Percentiles rank a stretch among this genome's conserved stretches.
phyloP scores from a whole-genome alignment of 305 asterid genomes.

The Monarda citriodora region DNA sequence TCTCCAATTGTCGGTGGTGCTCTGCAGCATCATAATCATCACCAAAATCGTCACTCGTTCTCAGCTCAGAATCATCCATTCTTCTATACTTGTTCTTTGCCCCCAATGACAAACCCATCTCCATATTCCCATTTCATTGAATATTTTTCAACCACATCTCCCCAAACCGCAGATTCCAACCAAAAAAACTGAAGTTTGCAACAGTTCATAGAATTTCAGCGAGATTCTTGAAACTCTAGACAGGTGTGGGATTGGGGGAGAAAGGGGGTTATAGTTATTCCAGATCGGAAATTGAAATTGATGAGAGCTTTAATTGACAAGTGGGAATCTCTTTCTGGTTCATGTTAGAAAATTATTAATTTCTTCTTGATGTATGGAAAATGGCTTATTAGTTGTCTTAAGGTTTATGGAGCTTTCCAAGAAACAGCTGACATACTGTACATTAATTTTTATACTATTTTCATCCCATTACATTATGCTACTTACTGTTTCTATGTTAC shows the following conservation, averaged over 20 bases:
- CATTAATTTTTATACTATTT: too few relatives aligned
- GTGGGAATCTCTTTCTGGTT: conserved; percentile 19
- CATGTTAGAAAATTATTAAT: conserved; percentile 15
- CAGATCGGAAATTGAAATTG: conserved; percentile 35
- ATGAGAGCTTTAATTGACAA: conserved; percentile 15
- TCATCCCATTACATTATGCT: too few relatives aligned
- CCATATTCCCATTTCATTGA: conserved; percentile 59
- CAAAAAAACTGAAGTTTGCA: conserved; percentile 11
- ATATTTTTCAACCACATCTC: conserved; percentile 48
- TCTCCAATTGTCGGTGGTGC: conserved; percentile 54
- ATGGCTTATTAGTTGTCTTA: conserved; percentile 20
- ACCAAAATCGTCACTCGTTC: conserved; percentile 38
- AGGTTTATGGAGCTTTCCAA: conserved; percentile 28
- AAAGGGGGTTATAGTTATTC: not conserved
- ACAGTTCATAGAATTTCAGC: conserved; percentile 8
- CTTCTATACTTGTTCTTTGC: conserved; percentile 68
- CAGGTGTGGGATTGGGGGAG: conserved; percentile 5
- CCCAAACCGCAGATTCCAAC: conserved; percentile 18
- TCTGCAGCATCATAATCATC: conserved; percentile 47
- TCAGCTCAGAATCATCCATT: conserved; percentile 71
- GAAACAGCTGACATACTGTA: conserved; percentile 17
- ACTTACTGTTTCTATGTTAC: too few relatives aligned
- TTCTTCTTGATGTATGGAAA: not conserved
- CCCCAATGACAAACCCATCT: conserved; percentile 57
- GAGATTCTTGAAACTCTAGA: not conserved